Percentiles rank a stretch among this genome's conserved stretches.
Conservation (phyloP, 208 protist genomes). For the Leishmania turanica region DNA sequence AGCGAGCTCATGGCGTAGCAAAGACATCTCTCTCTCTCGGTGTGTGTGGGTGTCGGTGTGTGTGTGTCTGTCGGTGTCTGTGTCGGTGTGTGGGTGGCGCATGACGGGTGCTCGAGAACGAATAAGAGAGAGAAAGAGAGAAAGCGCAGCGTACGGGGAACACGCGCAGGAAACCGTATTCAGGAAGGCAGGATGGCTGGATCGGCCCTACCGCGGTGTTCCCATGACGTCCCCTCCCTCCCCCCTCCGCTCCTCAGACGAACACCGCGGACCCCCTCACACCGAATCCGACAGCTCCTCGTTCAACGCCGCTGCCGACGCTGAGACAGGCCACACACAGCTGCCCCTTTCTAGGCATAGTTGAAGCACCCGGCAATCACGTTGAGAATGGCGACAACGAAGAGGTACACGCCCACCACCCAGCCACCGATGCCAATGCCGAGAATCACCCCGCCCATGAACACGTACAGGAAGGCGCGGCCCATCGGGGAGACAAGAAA, state of each 20-base stretch:
- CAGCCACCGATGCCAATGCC: slow-evolving; percentile 51
- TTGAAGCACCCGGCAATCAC: slow-evolving; percentile 38
- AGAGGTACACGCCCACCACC: slow-evolving; percentile 61
- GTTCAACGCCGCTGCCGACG: neutral
- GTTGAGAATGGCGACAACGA: slow-evolving; percentile 61
- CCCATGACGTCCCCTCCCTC: neutral
- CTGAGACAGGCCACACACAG: neutral
- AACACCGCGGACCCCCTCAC: neutral
- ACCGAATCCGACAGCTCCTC: neutral
- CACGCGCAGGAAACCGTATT: neutral
- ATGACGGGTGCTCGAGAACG: neutral
- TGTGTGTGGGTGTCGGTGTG: too few species aligned
- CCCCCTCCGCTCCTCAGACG: neutral
- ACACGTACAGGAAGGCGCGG: slow-evolving; percentile 70
- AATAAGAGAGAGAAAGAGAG: neutral
- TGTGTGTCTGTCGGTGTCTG: too few species aligned
- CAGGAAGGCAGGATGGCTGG: neutral
- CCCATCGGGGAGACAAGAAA: slow-evolving; percentile 63
- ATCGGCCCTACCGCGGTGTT: neutral
- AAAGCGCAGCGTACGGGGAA: neutral
- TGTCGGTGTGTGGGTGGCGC: too few species aligned
- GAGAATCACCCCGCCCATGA: slow-evolving; percentile 74
- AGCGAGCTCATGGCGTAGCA: too few species aligned
- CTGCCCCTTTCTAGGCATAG: neutral
- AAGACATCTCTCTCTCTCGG: too few species aligned